Percentiles rank a stretch among this genome's conserved stretches.
Conservation (phyloP, 2,329 filamentous ascomycete genomes). For the Aspergillus vadensis region DNA sequence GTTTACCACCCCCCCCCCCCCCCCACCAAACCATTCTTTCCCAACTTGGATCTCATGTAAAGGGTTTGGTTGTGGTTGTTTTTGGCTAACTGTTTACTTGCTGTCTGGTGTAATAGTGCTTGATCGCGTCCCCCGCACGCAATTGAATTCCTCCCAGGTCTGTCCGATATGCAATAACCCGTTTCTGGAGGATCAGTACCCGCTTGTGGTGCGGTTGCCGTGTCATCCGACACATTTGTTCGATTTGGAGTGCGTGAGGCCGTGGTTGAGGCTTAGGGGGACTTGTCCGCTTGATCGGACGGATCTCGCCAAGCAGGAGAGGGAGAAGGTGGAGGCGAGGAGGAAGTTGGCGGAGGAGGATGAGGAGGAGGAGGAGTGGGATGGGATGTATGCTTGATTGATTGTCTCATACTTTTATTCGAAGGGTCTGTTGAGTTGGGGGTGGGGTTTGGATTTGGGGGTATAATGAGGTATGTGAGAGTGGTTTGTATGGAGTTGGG, state of each 20-base stretch:
- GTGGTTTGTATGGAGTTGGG: not conserved
- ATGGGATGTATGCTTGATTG: slow-evolving; percentile 50
- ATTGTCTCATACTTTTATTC: not conserved
- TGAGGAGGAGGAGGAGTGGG: slow-evolving; percentile 52
- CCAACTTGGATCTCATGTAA: no score
- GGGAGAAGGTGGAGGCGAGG: slow-evolving; percentile 54
- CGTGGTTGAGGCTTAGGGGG: slow-evolving; percentile 65
- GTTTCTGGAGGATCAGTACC: slow-evolving; percentile 64
- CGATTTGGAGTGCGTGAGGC: slow-evolving; percentile 65
- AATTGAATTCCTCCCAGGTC: slow-evolving; percentile 54
- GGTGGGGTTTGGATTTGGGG: not conserved
- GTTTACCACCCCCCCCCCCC: no score
- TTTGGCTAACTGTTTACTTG: no score
- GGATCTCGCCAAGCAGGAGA: slow-evolving; percentile 59
- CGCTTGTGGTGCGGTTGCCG: slow-evolving; percentile 64
- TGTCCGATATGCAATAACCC: slow-evolving; percentile 64
- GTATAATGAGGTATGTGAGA: not conserved
- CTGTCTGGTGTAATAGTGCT: slow-evolving; percentile 43
- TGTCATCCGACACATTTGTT: slow-evolving; percentile 65
- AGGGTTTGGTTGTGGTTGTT: no score
- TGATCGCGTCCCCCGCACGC: slow-evolving; percentile 59
- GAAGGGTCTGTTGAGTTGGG: not conserved
- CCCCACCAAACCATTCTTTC: no score
- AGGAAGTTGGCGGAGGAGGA: slow-evolving; percentile 46
- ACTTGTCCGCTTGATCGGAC: slow-evolving; percentile 65